Base-by-base conservation (phyloP, 441 rosid species). In the Corymbia calophylla region DNA sequence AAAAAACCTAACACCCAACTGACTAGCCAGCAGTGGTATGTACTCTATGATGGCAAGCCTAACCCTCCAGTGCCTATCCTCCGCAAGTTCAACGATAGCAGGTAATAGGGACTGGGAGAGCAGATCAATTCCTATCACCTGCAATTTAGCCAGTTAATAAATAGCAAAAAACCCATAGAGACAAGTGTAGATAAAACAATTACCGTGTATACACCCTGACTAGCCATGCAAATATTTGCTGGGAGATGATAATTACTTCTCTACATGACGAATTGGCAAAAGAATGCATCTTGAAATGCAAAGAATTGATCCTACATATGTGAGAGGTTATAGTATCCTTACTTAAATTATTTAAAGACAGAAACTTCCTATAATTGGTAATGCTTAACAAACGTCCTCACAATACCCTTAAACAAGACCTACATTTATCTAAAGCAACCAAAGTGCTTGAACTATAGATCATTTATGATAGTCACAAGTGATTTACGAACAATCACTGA, bases 61-160 rank as follows among this genome's bases (percentile, higher is more conserved):
- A 88, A 96, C 99, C 91, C 98, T 96, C 99, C 99, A 98, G 89
- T 98, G 99, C 88, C 98, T 94, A 94, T 98, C 99, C 94, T 98
- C 99, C 15, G 99, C 99, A 93, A 98, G 99, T 94, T 98, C 99
- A 80, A 96, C 99, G 87, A 98, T 98, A 39, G 99, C 99, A 29
- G 99, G 99, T 81, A 98, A 92, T 88, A 98, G 90, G 86, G 99
- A 98, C 89, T 96, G 99, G 87, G 99, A 98, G 66, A 97, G 94
- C 53, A 98, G 93, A 94, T 98, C 99, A 91, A 98, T 98, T 92
- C 99, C 99, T 89, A 98, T 96, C 47, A 98, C 99, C 99, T 96
- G 93, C 88, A 73, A 21, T 21, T 39, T 73, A 39, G n/a, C 84
- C 84, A 73, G 51, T 39, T 39, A 73, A 23, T 84, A 51, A 25